Evolutionary conservation across 441 rosid species (phyloP), one percentile per base, ranked within the genome.

Genomic region (Oxalis stricta): DNA sequence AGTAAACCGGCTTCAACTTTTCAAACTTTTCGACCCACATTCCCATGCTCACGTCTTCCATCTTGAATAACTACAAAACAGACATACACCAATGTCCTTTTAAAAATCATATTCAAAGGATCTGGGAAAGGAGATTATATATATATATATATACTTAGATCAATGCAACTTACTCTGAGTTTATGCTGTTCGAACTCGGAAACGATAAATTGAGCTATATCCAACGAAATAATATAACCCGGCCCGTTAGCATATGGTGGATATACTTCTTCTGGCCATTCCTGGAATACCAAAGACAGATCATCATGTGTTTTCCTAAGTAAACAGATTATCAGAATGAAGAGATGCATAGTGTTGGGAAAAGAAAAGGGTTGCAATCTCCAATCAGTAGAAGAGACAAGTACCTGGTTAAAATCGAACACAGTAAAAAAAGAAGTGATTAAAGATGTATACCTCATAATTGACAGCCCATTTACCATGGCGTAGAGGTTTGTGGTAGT

Each of bases 11-110:
- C 2, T 16, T 52, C 1, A 87, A 36, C 19, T 71, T 45, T 57
- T 89, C 85, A 70, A 78, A 82, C 55, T 80, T 72, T 76, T 79
- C 83, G 32, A 89, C 94, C 98, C 98, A 89, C 87, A 83, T 65
- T 60, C 98, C 96, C 96, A 91, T 83, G 57, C 96, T 91, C 44
- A 91, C 98, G 64, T 91, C 98, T 69, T 91, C 98, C 98, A 91
- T 91, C 80, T 85, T 91, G 70, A 91, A 91, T 16, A 7, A 3
- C 14, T 44, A 19, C 13, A 30, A 44, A 33, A 13, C 23, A 39
- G 12, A 43, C 30, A 18, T 33, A 0, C 7, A 33, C n/a, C 23
- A 10, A 18, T 10, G 3, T 23, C 7, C 7, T 23, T 23, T 23
- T 23, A 3, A 18, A 22, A 26, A 2, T 19, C 44, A 38, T 8